These are phyloP conservation scores for Eremochloa ophiuroides DNA, from an alignment of 176 grass and related monocot species.

Conservation along the genomic window DNA sequence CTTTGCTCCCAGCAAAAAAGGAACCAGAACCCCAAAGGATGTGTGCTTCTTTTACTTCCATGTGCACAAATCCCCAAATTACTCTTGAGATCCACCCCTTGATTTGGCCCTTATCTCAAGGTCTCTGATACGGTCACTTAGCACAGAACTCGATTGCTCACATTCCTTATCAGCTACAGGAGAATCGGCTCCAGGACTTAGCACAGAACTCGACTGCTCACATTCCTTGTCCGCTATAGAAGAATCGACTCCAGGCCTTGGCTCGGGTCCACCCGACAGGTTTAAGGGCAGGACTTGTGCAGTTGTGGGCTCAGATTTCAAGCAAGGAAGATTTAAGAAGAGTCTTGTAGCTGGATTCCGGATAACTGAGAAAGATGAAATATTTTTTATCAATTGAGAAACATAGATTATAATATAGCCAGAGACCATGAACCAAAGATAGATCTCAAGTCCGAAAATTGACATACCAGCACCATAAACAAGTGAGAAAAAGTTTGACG, in stretches of 20 bases:
- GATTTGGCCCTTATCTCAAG: conserved; percentile 73
- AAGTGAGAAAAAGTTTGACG: conserved; percentile 89
- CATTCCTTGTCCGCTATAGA: background rate
- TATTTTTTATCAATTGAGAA: conserved; percentile 8
- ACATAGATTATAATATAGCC: background rate
- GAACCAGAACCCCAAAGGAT: background rate
- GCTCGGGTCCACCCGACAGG: conserved; percentile 39
- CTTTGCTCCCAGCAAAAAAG: background rate
- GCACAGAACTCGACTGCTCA: too few species aligned
- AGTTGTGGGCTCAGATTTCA: conserved; percentile 25
- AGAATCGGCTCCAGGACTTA: too few species aligned
- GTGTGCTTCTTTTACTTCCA: background rate
- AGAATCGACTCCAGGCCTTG: conserved; percentile 20
- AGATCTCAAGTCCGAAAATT: background rate
- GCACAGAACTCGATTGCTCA: conserved; percentile 31
- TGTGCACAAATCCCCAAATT: conserved; percentile 12
- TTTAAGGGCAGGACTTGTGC: conserved; percentile 31
- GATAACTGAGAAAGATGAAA: conserved; percentile 40
- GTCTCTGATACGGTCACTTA: conserved; percentile 62
- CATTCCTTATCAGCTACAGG: too few species aligned
- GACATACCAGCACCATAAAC: conserved; percentile 63
- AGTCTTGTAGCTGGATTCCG: conserved; percentile 50
- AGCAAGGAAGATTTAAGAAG: conserved; percentile 52
- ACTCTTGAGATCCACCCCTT: conserved; percentile 48
- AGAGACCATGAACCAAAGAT: background rate